Evolutionary conservation across 805 yeast genomes (phyloP), one percentile per base, ranked within the genome.

Genomic region (Candida germanica): DNA sequence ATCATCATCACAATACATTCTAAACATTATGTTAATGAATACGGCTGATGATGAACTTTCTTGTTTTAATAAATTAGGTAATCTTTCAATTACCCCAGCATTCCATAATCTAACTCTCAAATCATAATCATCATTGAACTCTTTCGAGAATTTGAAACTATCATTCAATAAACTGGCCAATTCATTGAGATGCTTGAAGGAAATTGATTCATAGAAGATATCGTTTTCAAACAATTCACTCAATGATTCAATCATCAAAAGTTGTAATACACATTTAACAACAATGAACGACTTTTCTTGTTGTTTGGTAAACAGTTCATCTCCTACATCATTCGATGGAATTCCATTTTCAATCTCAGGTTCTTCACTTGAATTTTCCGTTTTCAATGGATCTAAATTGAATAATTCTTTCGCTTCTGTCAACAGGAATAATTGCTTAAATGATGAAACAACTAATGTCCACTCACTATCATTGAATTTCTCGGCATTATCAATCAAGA

Each of bases 41-140:
- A 88, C 95, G 1, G 95, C 91, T 1, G 95, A 82, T 0, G 96
- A 79, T 23, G 87, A 78, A 0, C 95, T 80, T 59, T 94, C 98
- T 60, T 94, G 98, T 50, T 86, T 85, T 49, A 89, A 66, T 49
- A 93, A 64, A 50, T 93, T 94, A 14, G 99, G 98, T 37, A 91
- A 72, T 53, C 89, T 82, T 51, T 87, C 95, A 61, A 89, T 91
- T 26, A 88, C 81, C 1, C 96, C 96, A 3, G 93, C 86, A 51
- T 87, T 85, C 81, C 94, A 89, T 27, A 93, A 66, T 49, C 93
- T 70, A n/a, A 86, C 83, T 46, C 99, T 71, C 49, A 93, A 67
- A 36, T 87, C 88, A 57, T 84, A 83, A 59, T 93, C 89, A 39
- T 82, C 88, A 58, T 93, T 93, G 69, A 93, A 93, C 39, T 73